Conservation (phyloP, 768 basidiomycete genomes). For the Boletus rubropictus region DNA sequence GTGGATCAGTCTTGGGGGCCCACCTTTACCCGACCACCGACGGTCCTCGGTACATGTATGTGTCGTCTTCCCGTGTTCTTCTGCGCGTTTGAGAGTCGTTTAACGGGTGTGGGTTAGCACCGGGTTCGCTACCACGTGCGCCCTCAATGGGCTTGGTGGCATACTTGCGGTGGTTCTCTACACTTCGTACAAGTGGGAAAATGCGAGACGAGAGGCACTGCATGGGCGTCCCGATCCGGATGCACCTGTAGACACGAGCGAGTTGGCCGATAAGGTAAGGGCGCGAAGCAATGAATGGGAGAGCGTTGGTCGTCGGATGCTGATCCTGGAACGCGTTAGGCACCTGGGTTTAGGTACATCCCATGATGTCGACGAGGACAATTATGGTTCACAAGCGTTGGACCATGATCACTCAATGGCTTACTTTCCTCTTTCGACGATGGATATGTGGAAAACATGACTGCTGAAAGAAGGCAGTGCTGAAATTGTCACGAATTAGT, state of each 20-base stretch:
- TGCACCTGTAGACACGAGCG: conserved; percentile 51
- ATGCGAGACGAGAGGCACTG: conserved; percentile 44
- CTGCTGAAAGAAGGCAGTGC: too few species aligned
- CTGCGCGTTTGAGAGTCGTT: neutral
- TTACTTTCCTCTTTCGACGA: too few species aligned
- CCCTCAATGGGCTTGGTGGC: conserved; percentile 13
- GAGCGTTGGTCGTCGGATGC: neutral
- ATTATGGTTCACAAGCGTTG: neutral
- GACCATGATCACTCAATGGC: too few species aligned
- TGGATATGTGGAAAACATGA: too few species aligned
- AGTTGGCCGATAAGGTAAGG: conserved; percentile 61
- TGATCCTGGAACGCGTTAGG: neutral
- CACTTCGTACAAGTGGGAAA: conserved; percentile 59
- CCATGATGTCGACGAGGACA: neutral
- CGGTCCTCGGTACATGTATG: conserved; percentile 62
- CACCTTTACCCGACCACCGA: conserved; percentile 64
- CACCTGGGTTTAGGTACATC: neutral
- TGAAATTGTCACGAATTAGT: too few species aligned
- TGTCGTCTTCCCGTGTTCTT: neutral
- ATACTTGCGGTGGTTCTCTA: conserved; percentile 41
- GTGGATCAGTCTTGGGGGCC: conserved; percentile 71
- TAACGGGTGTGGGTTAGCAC: conserved; percentile 23
- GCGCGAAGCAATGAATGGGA: neutral
- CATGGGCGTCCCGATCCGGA: conserved; percentile 46
- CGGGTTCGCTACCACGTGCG: conserved; percentile 53